A percentile compares a stretch with the other conserved stretches of the same genome.
Evolutionary conservation across 1,284 basidiomycete genomes (phyloP).

Genomic region (Naganishia liquefaciens): DNA sequence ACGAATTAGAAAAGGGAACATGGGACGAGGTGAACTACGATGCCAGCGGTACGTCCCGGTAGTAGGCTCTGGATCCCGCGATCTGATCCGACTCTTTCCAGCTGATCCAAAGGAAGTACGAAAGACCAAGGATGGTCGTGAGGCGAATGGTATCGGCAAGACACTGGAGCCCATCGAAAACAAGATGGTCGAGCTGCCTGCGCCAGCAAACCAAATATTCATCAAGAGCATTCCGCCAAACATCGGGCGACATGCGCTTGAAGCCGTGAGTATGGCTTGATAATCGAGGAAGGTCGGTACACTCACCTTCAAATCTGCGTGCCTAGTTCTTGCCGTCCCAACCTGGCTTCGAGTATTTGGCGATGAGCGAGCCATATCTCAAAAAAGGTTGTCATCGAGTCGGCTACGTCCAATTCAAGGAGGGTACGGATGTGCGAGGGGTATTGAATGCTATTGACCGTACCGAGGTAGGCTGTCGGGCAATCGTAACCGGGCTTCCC

Average conservation of each 20-base stretch:
- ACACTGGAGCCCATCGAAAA: constrained; percentile 59
- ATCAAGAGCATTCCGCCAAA: constrained; percentile 90
- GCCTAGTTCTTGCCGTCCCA: constrained; percentile 49
- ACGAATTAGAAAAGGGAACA: constrained; percentile 76
- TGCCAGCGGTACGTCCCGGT: constrained; percentile 40
- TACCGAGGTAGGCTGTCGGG: neutral
- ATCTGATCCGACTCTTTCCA: neutral
- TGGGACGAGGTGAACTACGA: constrained; percentile 65
- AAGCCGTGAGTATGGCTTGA: constrained; percentile 65
- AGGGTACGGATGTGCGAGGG: constrained; percentile 74
- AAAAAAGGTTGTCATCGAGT: constrained; percentile 88
- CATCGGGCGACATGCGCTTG: constrained; percentile 79
- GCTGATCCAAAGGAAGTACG: constrained; percentile 17
- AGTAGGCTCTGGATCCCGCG: neutral
- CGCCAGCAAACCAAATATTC: constrained; percentile 85
- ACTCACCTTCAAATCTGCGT: too few relatives aligned
- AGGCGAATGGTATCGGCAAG: constrained; percentile 38
- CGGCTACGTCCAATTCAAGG: constrained; percentile 82
- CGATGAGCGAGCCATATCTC: constrained; percentile 82
- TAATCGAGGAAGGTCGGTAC: constrained; percentile 35
- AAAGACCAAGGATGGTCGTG: constrained; percentile 55
- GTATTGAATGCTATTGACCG: constrained; percentile 62
- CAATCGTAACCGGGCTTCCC: neutral
- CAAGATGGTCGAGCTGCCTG: constrained; percentile 63
- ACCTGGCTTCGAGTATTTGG: constrained; percentile 65